Base-by-base conservation (phyloP, 2,329 filamentous ascomycete species). In the Pseudogymnoascus sp. region DNA sequence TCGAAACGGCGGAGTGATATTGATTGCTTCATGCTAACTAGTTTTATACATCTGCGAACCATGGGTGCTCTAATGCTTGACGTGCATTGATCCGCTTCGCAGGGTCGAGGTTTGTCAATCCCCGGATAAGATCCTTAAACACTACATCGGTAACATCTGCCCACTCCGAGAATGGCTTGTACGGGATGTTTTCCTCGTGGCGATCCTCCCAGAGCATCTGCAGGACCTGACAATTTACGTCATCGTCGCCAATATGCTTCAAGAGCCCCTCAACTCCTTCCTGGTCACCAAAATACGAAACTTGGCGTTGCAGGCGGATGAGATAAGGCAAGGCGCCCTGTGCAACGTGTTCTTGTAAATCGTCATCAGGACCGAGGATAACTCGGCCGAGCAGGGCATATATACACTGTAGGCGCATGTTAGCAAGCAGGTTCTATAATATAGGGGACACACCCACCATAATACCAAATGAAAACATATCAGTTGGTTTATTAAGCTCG, bases 141-240 rank as follows among this genome's bases (percentile, higher is more conserved):
- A 71, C 70, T 35, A 67, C 66, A 47, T 74, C 69, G 25, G 62
- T 63, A 59, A 73, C 65, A 63, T 70, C 67, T 28, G 61, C 59
- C 74, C 71, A 76, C 33, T 70, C 63, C 37, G 64, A 66, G 61
- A 77, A 76, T 16, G 70, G 71, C 63, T 69, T 67, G 61, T 74
- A 75, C 44, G 70, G 65, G 50, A 70, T 70, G 28, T 72, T 65
- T n/a, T 72, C 69, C 37, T 67, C 70, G 11, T 44, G 37, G 25
- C 72, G 69, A 35, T 74, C 71, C 8, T 75, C 70, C 71, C 71
- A 75, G 64, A 74, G 68, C 66, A 73, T 72, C 5, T 53, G n/a
- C 14, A 76, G 67, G 33, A 74, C 33, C 61, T 72, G 63, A 61
- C 67, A 70, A 63, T 69, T 74, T 3, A 67, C 12, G 65, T 74